Conservation (phyloP, 164 flowering plant species). For the Vitis rotundifolia region DNA sequence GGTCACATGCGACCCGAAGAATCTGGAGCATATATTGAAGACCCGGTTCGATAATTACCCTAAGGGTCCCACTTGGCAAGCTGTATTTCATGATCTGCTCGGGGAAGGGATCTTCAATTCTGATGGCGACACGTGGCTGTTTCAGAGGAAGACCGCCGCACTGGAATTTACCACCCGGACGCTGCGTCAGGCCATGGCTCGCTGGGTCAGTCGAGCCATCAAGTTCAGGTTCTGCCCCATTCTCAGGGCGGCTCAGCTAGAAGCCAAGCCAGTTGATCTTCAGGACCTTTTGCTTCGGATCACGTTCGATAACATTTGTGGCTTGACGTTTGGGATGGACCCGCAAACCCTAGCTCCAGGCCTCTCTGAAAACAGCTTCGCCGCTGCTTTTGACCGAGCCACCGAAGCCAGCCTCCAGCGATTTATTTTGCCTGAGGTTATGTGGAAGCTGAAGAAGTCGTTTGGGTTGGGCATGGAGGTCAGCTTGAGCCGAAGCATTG, state of each 20-base stretch:
- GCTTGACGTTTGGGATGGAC: constrained; percentile 69
- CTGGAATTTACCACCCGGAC: constrained; percentile 76
- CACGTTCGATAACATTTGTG: constrained; percentile 76
- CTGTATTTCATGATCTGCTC: constrained; percentile 65
- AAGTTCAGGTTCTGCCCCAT: constrained; percentile 51
- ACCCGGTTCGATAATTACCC: constrained; percentile 73
- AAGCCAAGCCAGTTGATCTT: constrained; percentile 46
- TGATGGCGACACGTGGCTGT: constrained; percentile 73
- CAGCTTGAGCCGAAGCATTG: constrained; percentile 59
- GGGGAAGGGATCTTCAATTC: constrained; percentile 75
- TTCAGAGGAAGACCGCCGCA: constrained; percentile 73
- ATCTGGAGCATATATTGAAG: constrained; percentile 70
- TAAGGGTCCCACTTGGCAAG: constrained; percentile 77
- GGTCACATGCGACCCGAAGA: constrained; percentile 73
- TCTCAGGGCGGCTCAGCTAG: constrained; percentile 38
- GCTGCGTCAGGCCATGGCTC: constrained; percentile 76
- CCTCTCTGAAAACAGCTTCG: constrained; percentile 53
- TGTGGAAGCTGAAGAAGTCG: constrained; percentile 69
- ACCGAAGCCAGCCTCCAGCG: constrained; percentile 71
- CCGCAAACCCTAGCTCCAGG: constrained; percentile 59
- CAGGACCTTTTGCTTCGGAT: constrained; percentile 69
- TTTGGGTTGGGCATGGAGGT: constrained; percentile 67
- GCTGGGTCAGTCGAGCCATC: constrained; percentile 73
- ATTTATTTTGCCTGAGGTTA: constrained; percentile 57
- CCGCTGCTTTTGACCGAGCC: constrained; percentile 66